phyloP scores from a whole-genome alignment of 2,329 filamentous ascomycete genomes.

The Stagonosporopsis cucurbitacearum region DNA sequence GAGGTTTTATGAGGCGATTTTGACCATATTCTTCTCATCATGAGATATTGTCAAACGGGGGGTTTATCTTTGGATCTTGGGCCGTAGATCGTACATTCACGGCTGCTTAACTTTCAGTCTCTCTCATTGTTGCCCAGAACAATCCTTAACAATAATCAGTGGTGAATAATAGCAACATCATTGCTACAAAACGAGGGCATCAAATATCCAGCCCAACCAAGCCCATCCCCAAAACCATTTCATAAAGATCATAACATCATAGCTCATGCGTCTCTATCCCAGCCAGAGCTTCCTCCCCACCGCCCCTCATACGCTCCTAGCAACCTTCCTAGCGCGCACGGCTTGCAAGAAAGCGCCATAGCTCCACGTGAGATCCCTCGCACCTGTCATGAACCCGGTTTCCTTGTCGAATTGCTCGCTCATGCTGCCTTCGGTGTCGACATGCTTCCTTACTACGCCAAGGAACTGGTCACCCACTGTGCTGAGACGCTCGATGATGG shows the following conservation, averaged over 20 bases:
- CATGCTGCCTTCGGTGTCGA: conserved; percentile 48
- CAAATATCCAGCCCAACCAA: not conserved
- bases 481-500: conserved; percentile 41
- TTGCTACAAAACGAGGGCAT: conserved; percentile 4
- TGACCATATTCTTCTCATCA: too few species aligned
- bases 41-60: too few species aligned
- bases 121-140: too few species aligned
- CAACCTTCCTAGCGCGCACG: conserved; percentile 42
- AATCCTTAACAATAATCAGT: too few species aligned
- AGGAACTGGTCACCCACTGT: conserved; percentile 52
- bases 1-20: too few species aligned
- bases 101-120: too few species aligned
- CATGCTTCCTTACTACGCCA: conserved; percentile 49
- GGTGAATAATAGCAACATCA: not conserved
- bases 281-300: not conserved
- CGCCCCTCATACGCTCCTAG: not conserved
- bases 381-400: conserved; percentile 51
- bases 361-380: conserved; percentile 54
- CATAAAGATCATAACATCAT: conserved; percentile 11
- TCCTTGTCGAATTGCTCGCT: conserved; percentile 54
- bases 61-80: too few species aligned
- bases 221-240: not conserved
- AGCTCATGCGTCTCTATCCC: not conserved
- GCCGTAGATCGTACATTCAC: too few species aligned
- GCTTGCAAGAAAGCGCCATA: conserved; percentile 54